Percentiles rank a stretch among this genome's conserved stretches.
Evolutionary conservation across 2,329 filamentous ascomycete genomes (phyloP).

Genomic region (Aspergillus pseudoglaucus): DNA sequence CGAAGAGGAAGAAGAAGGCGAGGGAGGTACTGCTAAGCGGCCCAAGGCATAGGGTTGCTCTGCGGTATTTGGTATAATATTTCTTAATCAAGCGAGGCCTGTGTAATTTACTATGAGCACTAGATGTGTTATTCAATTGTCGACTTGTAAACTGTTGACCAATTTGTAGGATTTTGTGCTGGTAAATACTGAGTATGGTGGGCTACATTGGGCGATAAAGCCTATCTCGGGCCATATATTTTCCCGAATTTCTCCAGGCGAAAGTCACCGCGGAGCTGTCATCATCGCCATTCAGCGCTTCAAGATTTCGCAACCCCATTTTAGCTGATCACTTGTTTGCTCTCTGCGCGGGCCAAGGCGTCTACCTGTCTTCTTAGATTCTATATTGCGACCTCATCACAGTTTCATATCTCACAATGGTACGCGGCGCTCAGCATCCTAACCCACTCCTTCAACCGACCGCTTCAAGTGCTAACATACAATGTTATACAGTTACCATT

Average conservation of each 20-base stretch:
- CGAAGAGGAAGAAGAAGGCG: constrained; percentile 18
- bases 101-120: constrained; percentile 3
- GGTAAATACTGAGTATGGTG: no score
- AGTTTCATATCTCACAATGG: not conserved
- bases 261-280: not conserved
- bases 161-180: no score
- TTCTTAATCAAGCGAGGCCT: not conserved
- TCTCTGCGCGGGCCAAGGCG: not conserved
- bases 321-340: not conserved
- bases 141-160: not conserved
- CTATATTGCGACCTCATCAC: not conserved
- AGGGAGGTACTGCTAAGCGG: constrained; percentile 22
- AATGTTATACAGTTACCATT: constrained; percentile 48
- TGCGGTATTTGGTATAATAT: not conserved
- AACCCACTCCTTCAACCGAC: no score
- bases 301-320: not conserved
- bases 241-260: constrained; percentile 15
- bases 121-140: not conserved
- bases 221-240: constrained; percentile 15
- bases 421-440: not conserved
- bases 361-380: not conserved
- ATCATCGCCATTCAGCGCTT: not conserved
- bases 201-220: not conserved
- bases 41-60: constrained; percentile 21
- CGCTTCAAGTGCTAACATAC: no score